phyloP scores from a whole-genome alignment of 257 asterid species.

The Fraxinus americana region DNA sequence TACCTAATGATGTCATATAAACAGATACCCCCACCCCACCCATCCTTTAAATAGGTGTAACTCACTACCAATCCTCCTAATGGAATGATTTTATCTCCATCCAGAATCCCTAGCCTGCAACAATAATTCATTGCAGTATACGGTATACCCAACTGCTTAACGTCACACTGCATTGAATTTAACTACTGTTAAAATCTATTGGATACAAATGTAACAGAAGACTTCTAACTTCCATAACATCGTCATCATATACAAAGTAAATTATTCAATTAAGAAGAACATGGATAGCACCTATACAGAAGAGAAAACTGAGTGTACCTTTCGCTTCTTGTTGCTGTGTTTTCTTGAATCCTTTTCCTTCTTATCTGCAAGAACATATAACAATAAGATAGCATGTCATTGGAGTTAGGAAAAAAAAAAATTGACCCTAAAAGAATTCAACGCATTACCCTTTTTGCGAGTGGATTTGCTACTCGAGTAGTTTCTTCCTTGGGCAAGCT shows the following conservation, averaged over 20 bases:
- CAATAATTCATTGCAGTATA: not conserved
- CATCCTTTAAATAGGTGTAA: not conserved
- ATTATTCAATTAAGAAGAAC: not conserved
- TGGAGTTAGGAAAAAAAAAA: not conserved
- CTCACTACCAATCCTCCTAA: not conserved
- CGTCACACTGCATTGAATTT: not conserved
- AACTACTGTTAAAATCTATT: not conserved
- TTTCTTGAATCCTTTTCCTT: conserved; percentile 79
- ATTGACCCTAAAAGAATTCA: not conserved
- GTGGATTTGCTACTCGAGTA: conserved; percentile 75
- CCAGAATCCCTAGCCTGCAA: not conserved
- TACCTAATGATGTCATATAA: not conserved
- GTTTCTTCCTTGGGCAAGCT: conserved; percentile 86
- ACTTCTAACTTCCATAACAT: not conserved
- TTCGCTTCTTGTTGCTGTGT: conserved; percentile 80
- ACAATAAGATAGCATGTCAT: conserved; percentile 12
- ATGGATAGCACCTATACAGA: conserved; percentile 7
- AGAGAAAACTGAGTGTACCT: conserved; percentile 48
- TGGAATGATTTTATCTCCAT: not conserved
- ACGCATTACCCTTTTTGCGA: conserved; percentile 63
- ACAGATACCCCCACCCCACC: not conserved
- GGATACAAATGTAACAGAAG: not conserved
- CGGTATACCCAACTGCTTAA: not conserved
- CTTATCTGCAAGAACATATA: conserved; percentile 58
- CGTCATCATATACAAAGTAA: not conserved